Conservation (phyloP, 768 basidiomycete species). For the Candolleomyces efflorescens region DNA sequence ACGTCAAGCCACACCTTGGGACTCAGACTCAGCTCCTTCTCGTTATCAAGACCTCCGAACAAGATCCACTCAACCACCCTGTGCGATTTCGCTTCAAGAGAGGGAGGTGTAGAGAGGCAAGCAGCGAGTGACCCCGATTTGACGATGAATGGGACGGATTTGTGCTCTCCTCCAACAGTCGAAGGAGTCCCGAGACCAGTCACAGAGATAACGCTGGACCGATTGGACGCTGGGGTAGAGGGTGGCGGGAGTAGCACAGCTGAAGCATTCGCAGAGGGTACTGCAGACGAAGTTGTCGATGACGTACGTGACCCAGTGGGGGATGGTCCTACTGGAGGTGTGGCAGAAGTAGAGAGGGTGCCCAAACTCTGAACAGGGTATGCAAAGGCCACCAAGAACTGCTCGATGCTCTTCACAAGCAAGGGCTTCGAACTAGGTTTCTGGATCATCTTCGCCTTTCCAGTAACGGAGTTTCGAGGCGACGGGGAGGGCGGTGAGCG, state of each 20-base stretch:
- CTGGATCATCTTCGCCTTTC: too few species aligned
- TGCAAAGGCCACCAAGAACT: conserved; percentile 32
- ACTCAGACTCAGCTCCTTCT: too few species aligned
- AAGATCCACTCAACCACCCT: too few species aligned
- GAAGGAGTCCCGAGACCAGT: neutral
- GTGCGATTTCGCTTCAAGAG: neutral
- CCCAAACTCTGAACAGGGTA: conserved; percentile 18
- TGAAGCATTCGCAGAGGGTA: neutral
- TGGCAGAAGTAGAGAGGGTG: neutral
- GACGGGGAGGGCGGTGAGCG: too few species aligned
- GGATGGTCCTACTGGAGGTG: neutral
- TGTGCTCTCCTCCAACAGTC: neutral
- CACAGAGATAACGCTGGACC: too few species aligned
- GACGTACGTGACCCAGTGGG: neutral
- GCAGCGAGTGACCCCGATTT: neutral
- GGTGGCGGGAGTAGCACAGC: neutral
- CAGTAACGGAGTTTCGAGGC: too few species aligned
- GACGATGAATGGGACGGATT: neutral
- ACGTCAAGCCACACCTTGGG: too few species aligned
- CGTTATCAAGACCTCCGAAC: too few species aligned
- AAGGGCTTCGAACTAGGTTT: conserved; percentile 18
- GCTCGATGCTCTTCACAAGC: conserved; percentile 34
- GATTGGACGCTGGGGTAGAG: too few species aligned
- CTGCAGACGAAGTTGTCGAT: neutral
- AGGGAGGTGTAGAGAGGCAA: neutral